Evolutionary conservation across 1,284 basidiomycete genomes (phyloP).

Genomic region (Boletellus dicymbophilus): DNA sequence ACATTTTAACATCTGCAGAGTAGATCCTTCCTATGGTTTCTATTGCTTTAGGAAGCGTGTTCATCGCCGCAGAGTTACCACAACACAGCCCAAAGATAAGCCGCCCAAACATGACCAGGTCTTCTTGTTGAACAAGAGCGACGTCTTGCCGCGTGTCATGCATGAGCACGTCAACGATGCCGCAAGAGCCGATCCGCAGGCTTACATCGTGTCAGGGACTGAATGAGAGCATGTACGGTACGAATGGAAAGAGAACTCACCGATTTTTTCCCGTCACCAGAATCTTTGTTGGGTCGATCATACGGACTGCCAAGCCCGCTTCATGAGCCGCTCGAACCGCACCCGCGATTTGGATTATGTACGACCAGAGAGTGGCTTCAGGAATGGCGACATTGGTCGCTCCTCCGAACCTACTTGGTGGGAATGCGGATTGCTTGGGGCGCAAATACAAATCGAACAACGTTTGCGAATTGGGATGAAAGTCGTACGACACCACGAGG

Average conservation of each 20-base stretch:
- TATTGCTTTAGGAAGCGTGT: conserved; percentile 73
- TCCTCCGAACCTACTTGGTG: conserved; percentile 46
- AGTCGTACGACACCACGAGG: conserved; percentile 92
- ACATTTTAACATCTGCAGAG: conserved; percentile 79
- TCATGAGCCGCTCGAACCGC: conserved; percentile 89
- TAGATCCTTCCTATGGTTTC: conserved; percentile 80
- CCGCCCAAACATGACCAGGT: conserved; percentile 85
- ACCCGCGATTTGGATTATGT: conserved; percentile 88
- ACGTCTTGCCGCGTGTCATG: conserved; percentile 72
- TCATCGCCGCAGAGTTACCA: conserved; percentile 59
- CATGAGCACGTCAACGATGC: conserved; percentile 82
- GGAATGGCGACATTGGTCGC: conserved; percentile 45
- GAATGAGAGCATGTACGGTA: neutral
- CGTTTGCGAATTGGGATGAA: conserved; percentile 85
- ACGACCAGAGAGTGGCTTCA: conserved; percentile 93
- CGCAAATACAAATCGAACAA: conserved; percentile 74
- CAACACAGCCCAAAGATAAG: conserved; percentile 85
- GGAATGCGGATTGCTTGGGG: conserved; percentile 45
- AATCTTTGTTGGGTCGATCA: conserved; percentile 88
- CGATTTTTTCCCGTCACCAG: conserved; percentile 90
- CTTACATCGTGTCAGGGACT: conserved; percentile 38
- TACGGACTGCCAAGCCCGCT: conserved; percentile 79
- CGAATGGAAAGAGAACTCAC: conserved; percentile 38
- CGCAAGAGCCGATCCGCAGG: conserved; percentile 80
- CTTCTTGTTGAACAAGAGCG: conserved; percentile 78